Conservation (phyloP, 495 filamentous ascomycete genomes). For the Hypomontagnella submonticulosa region DNA sequence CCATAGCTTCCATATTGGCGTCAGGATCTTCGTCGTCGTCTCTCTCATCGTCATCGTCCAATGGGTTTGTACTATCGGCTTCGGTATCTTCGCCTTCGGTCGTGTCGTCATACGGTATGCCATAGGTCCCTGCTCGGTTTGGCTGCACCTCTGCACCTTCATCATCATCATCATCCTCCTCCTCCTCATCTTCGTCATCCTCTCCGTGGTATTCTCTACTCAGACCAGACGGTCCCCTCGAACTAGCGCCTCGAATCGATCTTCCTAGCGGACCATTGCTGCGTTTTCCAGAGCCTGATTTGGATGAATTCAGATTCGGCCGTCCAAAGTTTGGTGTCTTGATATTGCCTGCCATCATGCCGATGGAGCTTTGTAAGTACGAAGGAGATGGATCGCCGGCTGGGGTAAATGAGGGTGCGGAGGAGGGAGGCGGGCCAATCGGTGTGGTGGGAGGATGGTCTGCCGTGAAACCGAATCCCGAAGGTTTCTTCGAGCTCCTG, state of each 20-base stretch:
- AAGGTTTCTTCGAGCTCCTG: constrained; percentile 41
- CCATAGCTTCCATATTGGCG: constrained; percentile 53
- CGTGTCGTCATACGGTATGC: constrained; percentile 43
- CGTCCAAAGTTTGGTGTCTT: constrained; percentile 58
- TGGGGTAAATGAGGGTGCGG: constrained; percentile 77
- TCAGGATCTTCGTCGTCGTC: constrained; percentile 53
- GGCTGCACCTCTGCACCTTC: constrained; percentile 44
- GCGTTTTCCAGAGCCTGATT: constrained; percentile 47
- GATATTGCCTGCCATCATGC: constrained; percentile 55
- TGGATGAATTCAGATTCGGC: constrained; percentile 49
- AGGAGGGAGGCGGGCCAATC: constrained; percentile 76
- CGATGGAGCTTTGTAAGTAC: constrained; percentile 73
- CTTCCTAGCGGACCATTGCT: constrained; percentile 56
- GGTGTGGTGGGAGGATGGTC: constrained; percentile 79
- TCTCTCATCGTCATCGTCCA: constrained; percentile 44
- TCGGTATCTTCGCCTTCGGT: constrained; percentile 48
- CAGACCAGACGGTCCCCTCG: constrained; percentile 50
- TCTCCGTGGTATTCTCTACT: constrained; percentile 51
- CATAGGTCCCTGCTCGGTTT: constrained; percentile 46
- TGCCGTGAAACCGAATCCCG: constrained; percentile 40
- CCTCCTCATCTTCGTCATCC: constrained; percentile 49
- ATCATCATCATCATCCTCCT: constrained; percentile 40
- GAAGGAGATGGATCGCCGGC: constrained; percentile 73
- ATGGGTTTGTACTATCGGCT: constrained; percentile 33
- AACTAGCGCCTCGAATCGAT: constrained; percentile 54